Base-by-base conservation (phyloP, 768 basidiomycete genomes). In the Suillus decipiens region DNA sequence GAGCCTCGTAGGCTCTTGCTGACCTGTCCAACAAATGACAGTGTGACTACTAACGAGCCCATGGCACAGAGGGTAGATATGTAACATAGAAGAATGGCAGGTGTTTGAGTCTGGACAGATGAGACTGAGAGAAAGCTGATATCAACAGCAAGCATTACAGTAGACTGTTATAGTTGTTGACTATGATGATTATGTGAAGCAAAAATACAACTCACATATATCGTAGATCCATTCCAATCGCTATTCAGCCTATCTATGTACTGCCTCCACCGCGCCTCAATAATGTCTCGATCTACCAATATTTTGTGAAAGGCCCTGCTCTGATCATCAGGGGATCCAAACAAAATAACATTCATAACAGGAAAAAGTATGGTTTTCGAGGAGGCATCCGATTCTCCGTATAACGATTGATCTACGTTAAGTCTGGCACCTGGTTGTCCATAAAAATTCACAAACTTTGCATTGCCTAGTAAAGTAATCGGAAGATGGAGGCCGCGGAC, bases 51-150 rank as follows among this genome's bases (percentile, higher is more conserved):
- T 55, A 78, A 72, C 41, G 73, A 73, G 2, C 73, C 75, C 42
- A 81, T 61, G 56, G 70, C 75, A n/a, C 73, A 68, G 9, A 80
- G 54, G 8, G 74, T 74, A 1, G 82, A 81, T 8, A 77, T 61
- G 53, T 79, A 81, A 58, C 73, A 73, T 22, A 75, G 67, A 66
- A 74, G 11, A 31, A 37, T 42, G 47, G 17, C 48, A 42, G n/a
- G 19, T 14, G 15, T 28, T 45, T 62, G 74, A 57, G 68, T 14
- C n/a, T 19, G 75, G 37, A 81, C 76, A 33, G 75, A 73, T n/a
- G 79, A 80, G 28, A 86, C 83, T 5, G 82, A 80, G 11, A 86
- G 70, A 66, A 85, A 84, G 0, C 80, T 80, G 1, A 87, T 79
- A 60, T 85, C 84, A 2, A 81, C 82, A n/a, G 80, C 80, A 5